Percentiles rank a stretch among this genome's conserved stretches.
These are phyloP conservation scores for Aspergillus ostianus DNA, from an alignment of 495 filamentous ascomycete species.

Conservation along the genomic window DNA sequence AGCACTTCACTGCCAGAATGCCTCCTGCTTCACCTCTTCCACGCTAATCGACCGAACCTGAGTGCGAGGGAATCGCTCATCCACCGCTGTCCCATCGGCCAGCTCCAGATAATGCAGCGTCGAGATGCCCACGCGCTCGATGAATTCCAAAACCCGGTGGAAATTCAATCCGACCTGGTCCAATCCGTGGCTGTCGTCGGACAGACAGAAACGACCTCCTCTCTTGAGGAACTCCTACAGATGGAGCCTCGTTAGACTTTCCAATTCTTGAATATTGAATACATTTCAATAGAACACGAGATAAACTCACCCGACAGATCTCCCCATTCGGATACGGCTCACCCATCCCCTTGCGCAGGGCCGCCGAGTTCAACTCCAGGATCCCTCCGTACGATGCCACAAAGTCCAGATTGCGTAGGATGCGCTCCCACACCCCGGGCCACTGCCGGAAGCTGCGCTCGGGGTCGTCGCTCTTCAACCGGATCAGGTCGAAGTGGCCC, in stretches of 20 bases:
- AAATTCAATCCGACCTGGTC: conserved; percentile 76
- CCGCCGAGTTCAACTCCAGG: conserved; percentile 84
- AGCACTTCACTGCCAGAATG: conserved; percentile 22
- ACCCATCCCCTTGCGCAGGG: conserved; percentile 80
- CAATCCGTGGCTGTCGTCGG: conserved; percentile 87
- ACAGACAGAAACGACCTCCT: conserved; percentile 81
- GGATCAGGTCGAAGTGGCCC: conserved; percentile 91
- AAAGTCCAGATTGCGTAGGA: conserved; percentile 70
- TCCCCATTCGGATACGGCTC: conserved; percentile 84
- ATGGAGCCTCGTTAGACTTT: conserved; percentile 8
- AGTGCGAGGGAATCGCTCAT: conserved; percentile 44
- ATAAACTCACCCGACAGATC: conserved; percentile 67
- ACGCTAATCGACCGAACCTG: conserved; percentile 25
- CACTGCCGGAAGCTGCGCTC: conserved; percentile 53
- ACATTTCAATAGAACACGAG: conserved; percentile 8
- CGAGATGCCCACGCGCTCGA: conserved; percentile 47
- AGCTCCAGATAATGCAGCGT: conserved; percentile 42
- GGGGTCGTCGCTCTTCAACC: conserved; percentile 70
- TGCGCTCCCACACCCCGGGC: conserved; percentile 66
- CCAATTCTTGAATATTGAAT: not conserved
- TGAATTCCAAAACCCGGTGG: conserved; percentile 56
- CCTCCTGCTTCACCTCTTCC: conserved; percentile 25
- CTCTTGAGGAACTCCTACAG: conserved; percentile 55
- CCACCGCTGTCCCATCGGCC: conserved; percentile 20
- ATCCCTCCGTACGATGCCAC: conserved; percentile 73